Percentiles rank a stretch among this genome's conserved stretches.
These are phyloP conservation scores for Cudoniella acicularis DNA, from an alignment of 495 filamentous ascomycete species.

Conservation along the genomic window DNA sequence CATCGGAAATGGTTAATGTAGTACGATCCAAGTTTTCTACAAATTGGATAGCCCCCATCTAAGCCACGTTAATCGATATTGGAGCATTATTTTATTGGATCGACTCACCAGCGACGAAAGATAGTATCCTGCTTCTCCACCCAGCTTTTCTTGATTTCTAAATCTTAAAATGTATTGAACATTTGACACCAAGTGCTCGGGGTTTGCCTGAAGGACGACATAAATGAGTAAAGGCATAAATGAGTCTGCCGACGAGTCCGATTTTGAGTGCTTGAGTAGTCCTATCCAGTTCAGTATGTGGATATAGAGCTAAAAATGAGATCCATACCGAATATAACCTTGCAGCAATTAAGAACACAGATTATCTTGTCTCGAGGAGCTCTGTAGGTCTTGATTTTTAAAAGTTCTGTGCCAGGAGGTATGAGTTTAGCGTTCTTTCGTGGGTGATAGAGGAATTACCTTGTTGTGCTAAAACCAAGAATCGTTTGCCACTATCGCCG, in stretches of 20 bases:
- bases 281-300: conserved; percentile 42
- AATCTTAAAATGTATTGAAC: conserved; percentile 98
- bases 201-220: conserved; percentile 89
- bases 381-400: conserved; percentile 94
- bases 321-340: conserved; percentile 89
- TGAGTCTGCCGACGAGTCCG: conserved; percentile 91
- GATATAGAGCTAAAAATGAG: background rate
- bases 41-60: conserved; percentile 96
- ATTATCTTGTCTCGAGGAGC: conserved; percentile 98
- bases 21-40: conserved; percentile 95
- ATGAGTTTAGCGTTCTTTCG: background rate
- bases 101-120: conserved; percentile 81
- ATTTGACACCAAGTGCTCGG: conserved; percentile 92
- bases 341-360: conserved; percentile 97
- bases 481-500: conserved; percentile 77
- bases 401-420: conserved; percentile 55
- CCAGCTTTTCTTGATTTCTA: conserved; percentile 93
- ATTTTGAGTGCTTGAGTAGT: conserved; percentile 85
- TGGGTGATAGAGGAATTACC: conserved; percentile 41
- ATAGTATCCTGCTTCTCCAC: conserved; percentile 96
- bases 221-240: conserved; percentile 96
- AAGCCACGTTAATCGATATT: conserved; percentile 3
- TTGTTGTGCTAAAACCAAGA: conserved; percentile 85
- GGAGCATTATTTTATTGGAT: background rate
- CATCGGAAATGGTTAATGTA: conserved; percentile 85